A percentile compares a stretch with the other conserved stretches of the same genome.
Evolutionary conservation across 1,284 basidiomycete species (phyloP).

Genomic region (Cutaneotrichosporon curvatum): DNA sequence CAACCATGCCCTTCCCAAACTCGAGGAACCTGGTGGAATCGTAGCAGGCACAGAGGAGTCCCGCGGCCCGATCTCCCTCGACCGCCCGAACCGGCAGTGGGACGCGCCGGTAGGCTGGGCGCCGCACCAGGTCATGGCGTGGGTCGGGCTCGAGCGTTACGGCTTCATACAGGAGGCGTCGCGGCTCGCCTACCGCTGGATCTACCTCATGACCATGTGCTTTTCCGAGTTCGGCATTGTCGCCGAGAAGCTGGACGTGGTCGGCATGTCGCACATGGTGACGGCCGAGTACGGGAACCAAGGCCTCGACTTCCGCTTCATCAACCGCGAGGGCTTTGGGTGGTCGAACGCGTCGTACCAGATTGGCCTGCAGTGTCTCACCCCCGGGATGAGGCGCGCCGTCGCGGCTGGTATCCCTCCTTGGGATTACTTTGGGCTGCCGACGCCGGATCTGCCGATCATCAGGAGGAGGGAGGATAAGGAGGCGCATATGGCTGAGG

Average conservation of each 20-base stretch:
- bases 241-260: constrained; percentile 95
- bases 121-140: constrained; percentile 92
- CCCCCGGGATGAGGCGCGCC: constrained; percentile 86
- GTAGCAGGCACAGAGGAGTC: constrained; percentile 96
- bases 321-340: constrained; percentile 93
- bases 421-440: constrained; percentile 43
- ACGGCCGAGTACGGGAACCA: constrained; percentile 66
- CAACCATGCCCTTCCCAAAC: constrained; percentile 84
- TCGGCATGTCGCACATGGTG: constrained; percentile 2
- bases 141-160: constrained; percentile 95
- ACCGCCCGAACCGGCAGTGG: constrained; percentile 98
- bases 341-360: constrained; percentile 85
- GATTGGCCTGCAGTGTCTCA: constrained; percentile 89
- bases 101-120: constrained; percentile 62
- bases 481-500: not conserved
- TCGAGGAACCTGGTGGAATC: constrained; percentile 92
- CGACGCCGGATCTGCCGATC: constrained; percentile 53
- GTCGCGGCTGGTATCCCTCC: constrained; percentile 66
- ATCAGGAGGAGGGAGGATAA: constrained; percentile 38
- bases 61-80: constrained; percentile 86
- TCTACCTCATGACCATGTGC: constrained; percentile 68
- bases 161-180: constrained; percentile 91
- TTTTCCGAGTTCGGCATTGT: constrained; percentile 92
- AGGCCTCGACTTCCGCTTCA: constrained; percentile 92
- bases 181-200: constrained; percentile 86